Conservation (phyloP, 2,329 filamentous ascomycete species). For the Paramyrothecium roridum region DNA sequence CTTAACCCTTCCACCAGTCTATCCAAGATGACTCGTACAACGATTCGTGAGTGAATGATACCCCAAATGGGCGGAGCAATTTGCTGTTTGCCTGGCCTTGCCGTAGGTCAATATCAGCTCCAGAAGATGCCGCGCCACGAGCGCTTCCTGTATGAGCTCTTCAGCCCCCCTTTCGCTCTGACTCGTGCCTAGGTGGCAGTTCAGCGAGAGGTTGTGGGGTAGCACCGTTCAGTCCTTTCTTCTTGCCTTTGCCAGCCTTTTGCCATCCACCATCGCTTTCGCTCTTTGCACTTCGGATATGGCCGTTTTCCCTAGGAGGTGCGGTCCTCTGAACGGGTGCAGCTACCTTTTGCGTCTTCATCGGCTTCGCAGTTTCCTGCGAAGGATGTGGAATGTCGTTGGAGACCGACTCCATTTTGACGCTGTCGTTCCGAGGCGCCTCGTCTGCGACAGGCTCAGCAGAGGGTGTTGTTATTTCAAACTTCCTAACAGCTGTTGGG, state of each 20-base stretch:
- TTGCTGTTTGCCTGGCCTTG: not conserved
- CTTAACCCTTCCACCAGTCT: not conserved
- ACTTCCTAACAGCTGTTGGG: conserved; percentile 56
- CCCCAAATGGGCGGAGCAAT: not conserved
- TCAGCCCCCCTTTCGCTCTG: conserved; percentile 61
- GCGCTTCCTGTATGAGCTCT: conserved; percentile 16
- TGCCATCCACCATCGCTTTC: conserved; percentile 57
- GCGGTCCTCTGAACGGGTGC: conserved; percentile 30
- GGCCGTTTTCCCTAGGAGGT: conserved; percentile 47
- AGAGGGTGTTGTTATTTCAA: conserved; percentile 35
- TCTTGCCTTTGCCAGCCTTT: conserved; percentile 50
- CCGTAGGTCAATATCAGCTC: conserved; percentile 1
- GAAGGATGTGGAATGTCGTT: conserved; percentile 6
- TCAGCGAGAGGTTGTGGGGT: conserved; percentile 40
- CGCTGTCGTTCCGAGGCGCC: conserved; percentile 10
- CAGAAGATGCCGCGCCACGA: too few relatives aligned
- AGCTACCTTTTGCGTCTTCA: conserved; percentile 21
- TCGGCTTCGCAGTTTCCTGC: conserved; percentile 15
- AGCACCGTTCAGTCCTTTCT: conserved; percentile 38
- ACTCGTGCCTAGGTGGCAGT: conserved; percentile 53
- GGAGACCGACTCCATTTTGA: conserved; percentile 8
- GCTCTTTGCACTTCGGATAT: conserved; percentile 51
- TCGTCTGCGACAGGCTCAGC: conserved; percentile 16
- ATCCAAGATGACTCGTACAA: not conserved
- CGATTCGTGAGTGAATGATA: not conserved